Base-by-base conservation (phyloP, 306 rosid genomes). In the Cicer bijugum region DNA sequence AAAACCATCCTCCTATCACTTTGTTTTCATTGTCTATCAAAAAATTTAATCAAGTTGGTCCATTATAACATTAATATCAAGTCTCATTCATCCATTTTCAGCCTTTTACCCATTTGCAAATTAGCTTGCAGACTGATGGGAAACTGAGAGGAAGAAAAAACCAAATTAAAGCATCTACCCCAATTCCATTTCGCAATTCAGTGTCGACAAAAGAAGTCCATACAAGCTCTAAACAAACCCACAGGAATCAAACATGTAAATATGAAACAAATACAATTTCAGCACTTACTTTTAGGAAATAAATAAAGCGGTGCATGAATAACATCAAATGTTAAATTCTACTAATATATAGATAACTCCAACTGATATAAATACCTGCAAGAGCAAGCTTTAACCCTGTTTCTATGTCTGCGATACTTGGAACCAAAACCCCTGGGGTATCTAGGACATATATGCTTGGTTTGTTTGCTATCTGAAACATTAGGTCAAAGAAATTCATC, bases 351-450 rank as follows among this genome's bases (percentile, higher is more conserved):
- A 37, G 63, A 76, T 44, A 48, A 68, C n/a, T 78, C 75, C 2
- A 66, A 45, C 19, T 63, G 60, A 67, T 67, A 17, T 6, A 75
- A 53, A 53, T 65, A 89, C 98, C 98, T 81, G 97, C 84, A 79
- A 93, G 98, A 75, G 98, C 96, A 78, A 93, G 88, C 88, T 89
- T 89, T 60, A 93, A 72, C 53, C 98, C 98, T 5, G 94, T 93
- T 84, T 93, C 98, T 16, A 89, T 88, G 78, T 93, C 89, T 10
- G 96, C 85, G 70, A 90, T 93, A 56, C 89, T 93, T 4, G 97
- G 97, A 82, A 93, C 97, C 74, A 93, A 71, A n/a, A 93, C 97
- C 82, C 98, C 98, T 6, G 98, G 98, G 69, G 92, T 90, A 83
- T 93, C 93, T 39, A 93, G 84, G 61, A 93, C 98, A 70, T 93